Conservation (phyloP, 352 stramenopile species). For the Pythium plurisporium region DNA sequence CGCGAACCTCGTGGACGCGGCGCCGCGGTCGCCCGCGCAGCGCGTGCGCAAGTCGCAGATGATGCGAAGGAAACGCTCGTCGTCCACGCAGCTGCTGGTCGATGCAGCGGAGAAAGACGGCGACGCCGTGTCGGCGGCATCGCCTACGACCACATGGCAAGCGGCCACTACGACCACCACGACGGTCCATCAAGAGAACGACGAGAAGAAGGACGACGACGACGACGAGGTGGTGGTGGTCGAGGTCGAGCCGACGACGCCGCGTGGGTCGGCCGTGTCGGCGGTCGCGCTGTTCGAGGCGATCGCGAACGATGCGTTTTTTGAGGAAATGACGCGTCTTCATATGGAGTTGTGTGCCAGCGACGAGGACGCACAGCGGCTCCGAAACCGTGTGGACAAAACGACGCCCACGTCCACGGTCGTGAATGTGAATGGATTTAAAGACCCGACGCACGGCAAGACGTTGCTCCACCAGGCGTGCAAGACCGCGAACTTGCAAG, state of each 20-base stretch:
- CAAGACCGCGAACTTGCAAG: conserved; percentile 39
- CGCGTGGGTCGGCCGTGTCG: conserved; percentile 8
- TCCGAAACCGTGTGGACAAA: background rate
- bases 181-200: background rate
- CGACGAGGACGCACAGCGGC: conserved; percentile 11
- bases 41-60: too few species aligned
- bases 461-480: conserved; percentile 68
- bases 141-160: background rate
- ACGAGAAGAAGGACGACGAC: background rate
- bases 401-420: background rate
- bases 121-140: background rate
- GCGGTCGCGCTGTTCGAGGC: conserved; percentile 11
- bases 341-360: conserved; percentile 16
- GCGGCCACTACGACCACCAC: too few species aligned
- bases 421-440: conserved; percentile 39
- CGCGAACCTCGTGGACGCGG: conserved; percentile 19
- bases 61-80: too few species aligned
- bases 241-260: conserved; percentile 7
- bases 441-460: conserved; percentile 41
- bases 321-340: conserved; percentile 8
- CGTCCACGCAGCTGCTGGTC: background rate
- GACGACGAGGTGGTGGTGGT: background rate
- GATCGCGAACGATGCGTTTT: conserved; percentile 17
- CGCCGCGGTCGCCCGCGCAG: conserved; percentile 2
- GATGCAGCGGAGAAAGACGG: background rate